phyloP scores from a whole-genome alignment of 2,329 filamentous ascomycete species.

The Claviceps cyperi region DNA sequence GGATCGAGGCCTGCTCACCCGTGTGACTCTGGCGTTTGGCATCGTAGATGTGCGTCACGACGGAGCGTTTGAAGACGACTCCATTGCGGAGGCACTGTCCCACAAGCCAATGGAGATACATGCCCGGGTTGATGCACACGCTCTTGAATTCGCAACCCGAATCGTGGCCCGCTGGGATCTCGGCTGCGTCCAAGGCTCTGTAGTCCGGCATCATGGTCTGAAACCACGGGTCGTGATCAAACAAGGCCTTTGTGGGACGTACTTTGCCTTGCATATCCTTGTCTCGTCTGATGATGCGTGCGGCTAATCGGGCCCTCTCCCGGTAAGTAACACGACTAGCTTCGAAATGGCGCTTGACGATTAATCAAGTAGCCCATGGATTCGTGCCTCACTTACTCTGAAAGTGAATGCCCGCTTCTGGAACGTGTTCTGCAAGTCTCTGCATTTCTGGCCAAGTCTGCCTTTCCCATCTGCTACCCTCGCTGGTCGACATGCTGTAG shows the following conservation, averaged over 20 bases:
- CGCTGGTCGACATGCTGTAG: conserved; percentile 27
- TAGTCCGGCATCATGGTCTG: conserved; percentile 58
- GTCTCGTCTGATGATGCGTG: conserved; percentile 36
- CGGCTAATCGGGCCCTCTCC: conserved; percentile 21
- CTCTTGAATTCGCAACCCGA: conserved; percentile 66
- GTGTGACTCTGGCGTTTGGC: conserved; percentile 39
- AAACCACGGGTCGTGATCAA: conserved; percentile 58
- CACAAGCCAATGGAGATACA: conserved; percentile 78
- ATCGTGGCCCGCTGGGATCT: conserved; percentile 51
- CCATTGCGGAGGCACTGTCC: conserved; percentile 66
- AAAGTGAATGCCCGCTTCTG: conserved; percentile 69
- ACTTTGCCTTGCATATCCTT: conserved; percentile 38
- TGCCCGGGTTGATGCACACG: conserved; percentile 78
- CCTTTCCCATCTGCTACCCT: conserved; percentile 41
- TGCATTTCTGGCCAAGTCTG: conserved; percentile 50
- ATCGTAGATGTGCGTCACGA: conserved; percentile 57
- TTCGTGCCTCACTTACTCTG: conserved; percentile 40
- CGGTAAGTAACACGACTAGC: not conserved
- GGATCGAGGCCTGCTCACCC: conserved; percentile 45
- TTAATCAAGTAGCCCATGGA: not conserved
- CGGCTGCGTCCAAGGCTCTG: conserved; percentile 39
- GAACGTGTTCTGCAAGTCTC: conserved; percentile 42
- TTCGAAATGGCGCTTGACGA: not conserved
- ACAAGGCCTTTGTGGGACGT: conserved; percentile 45
- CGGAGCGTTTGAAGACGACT: conserved; percentile 49